These are phyloP conservation scores for Aspergillus ellipticus DNA, from an alignment of 495 filamentous ascomycete species.

Conservation along the genomic window DNA sequence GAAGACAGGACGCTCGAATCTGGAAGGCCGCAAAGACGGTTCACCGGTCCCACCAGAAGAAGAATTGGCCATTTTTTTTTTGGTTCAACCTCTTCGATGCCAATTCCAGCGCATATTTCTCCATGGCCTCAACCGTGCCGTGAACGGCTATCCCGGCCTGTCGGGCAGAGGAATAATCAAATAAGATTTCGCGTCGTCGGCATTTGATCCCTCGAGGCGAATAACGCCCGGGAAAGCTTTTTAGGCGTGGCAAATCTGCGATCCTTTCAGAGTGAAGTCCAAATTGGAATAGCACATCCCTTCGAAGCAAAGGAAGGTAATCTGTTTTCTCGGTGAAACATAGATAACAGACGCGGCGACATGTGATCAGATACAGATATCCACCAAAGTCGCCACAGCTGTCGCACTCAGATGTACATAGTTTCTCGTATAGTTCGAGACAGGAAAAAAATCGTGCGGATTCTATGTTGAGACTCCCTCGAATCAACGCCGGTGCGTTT, in stretches of 20 bases:
- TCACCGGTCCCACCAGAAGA: not conserved
- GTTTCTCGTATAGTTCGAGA: slow-evolving; percentile 25
- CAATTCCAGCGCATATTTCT: slow-evolving; percentile 12
- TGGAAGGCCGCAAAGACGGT: slow-evolving; percentile 11
- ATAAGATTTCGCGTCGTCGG: slow-evolving; percentile 8
- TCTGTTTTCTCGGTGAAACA: slow-evolving; percentile 24
- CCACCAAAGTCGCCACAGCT: slow-evolving; percentile 31
- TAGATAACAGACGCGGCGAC: slow-evolving; percentile 34
- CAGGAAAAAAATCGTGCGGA: slow-evolving; percentile 22
- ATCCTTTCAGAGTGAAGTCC: slow-evolving; percentile 17
- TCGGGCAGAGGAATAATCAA: slow-evolving; percentile 17
- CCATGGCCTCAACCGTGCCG: slow-evolving; percentile 15
- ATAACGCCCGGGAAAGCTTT: slow-evolving; percentile 21
- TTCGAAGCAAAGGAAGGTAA: slow-evolving; percentile 23
- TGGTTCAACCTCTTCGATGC: not conserved
- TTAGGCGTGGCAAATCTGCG: slow-evolving; percentile 17
- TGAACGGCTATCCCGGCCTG: slow-evolving; percentile 19
- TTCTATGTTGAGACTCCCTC: slow-evolving; percentile 26
- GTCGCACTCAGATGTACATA: slow-evolving; percentile 28
- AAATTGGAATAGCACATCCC: slow-evolving; percentile 15
- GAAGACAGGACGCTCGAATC: slow-evolving; percentile 11
- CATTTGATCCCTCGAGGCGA: slow-evolving; percentile 13
- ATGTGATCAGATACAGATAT: slow-evolving; percentile 35
- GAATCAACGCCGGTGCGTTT: slow-evolving; percentile 18
- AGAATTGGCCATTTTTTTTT: slow-evolving; percentile 2